Evolutionary conservation across 495 filamentous ascomycete genomes (phyloP).

Genomic region (Pyrenula massariospora): DNA sequence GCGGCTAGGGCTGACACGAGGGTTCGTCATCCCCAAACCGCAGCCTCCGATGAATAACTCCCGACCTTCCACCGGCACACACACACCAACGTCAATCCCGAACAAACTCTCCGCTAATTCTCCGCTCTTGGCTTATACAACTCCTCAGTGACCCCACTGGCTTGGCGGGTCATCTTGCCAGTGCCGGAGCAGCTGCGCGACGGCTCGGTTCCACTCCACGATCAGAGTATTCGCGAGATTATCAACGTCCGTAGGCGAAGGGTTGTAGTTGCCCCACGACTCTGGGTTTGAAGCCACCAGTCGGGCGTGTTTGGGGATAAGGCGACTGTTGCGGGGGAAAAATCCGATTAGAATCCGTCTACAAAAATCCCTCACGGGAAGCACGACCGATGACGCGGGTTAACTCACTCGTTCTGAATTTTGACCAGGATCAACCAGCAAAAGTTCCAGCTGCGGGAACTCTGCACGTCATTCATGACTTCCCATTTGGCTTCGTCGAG

Average conservation of each 20-base stretch:
- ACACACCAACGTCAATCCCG: no score
- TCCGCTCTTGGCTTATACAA: no score
- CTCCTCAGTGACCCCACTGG: neutral
- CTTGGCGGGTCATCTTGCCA: constrained; percentile 45
- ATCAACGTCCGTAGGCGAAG: constrained; percentile 37
- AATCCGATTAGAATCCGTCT: constrained; percentile 5
- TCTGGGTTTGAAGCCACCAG: constrained; percentile 48
- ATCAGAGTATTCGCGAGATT: constrained; percentile 52
- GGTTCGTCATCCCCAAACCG: no score
- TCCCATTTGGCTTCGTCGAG: constrained; percentile 55
- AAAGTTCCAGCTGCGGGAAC: constrained; percentile 64
- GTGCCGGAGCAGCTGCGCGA: constrained; percentile 55
- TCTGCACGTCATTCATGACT: constrained; percentile 52
- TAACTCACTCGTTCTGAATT: constrained; percentile 55
- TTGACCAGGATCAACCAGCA: constrained; percentile 65
- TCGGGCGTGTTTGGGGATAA: constrained; percentile 49
- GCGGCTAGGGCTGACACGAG: no score
- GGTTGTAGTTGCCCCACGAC: constrained; percentile 60
- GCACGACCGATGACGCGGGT: neutral
- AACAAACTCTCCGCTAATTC: no score
- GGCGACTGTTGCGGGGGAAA: constrained; percentile 24
- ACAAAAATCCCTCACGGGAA: neutral
- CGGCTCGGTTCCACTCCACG: constrained; percentile 55
- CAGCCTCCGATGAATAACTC: no score
- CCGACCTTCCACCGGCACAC: no score